Evolutionary conservation across 2,329 filamentous ascomycete genomes (phyloP).

Genomic region (Cordyceps javanica): DNA sequence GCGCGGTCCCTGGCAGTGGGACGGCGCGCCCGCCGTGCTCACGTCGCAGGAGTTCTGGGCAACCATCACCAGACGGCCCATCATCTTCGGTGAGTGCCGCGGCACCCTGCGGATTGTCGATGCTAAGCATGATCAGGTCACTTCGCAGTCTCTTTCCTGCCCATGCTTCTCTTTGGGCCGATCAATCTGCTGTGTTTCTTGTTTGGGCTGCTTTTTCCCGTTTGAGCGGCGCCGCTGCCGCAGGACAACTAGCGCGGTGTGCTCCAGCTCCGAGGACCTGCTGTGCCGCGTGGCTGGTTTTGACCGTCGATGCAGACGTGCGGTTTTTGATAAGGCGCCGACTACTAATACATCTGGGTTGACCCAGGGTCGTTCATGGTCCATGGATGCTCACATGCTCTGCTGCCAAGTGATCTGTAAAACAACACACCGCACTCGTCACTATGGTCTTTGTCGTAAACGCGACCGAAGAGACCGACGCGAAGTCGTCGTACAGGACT

Average conservation of each 20-base stretch:
- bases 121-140: not conserved
- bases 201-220: not conserved
- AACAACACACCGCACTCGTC: not conserved
- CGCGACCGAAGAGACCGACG: slow-evolving; percentile 40
- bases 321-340: not conserved
- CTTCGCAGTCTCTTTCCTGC: not conserved
- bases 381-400: not conserved
- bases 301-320: not conserved
- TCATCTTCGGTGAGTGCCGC: not conserved
- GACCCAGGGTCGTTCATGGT: not conserved
- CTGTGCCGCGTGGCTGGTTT: not conserved
- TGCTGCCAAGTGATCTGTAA: no score
- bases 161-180: not conserved
- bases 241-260: no score
- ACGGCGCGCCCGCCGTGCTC: not conserved
- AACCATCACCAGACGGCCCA: not conserved
- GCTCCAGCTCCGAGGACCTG: no score
- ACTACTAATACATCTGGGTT: not conserved
- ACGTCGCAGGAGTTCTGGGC: not conserved
- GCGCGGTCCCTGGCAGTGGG: not conserved
- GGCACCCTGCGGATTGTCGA: not conserved
- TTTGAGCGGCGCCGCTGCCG: no score
- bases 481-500: slow-evolving; percentile 39
- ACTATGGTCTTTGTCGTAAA: slow-evolving; percentile 46
- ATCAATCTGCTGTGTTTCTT: not conserved